Conservation (phyloP, 148 eudicot genomes). For the Agrostemma githago region DNA sequence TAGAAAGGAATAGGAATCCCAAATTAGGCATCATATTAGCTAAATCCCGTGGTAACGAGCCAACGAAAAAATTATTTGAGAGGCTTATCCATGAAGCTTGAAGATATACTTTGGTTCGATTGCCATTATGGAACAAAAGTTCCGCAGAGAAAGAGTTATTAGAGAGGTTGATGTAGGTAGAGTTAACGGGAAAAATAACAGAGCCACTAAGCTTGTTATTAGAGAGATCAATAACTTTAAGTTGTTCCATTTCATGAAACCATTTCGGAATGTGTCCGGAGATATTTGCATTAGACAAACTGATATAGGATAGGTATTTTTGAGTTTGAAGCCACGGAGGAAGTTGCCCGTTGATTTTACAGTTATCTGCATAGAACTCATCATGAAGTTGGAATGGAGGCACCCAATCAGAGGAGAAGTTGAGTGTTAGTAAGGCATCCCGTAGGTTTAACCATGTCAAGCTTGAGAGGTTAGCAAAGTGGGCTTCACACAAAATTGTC, state of each 20-base stretch:
- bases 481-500: no score
- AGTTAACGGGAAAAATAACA: no score
- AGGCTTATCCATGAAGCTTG: background rate
- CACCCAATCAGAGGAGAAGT: no score
- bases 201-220: no score
- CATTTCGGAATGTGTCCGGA: slow-evolving; percentile 21
- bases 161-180: no score
- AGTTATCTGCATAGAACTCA: background rate
- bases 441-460: no score
- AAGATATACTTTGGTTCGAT: background rate
- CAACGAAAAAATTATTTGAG: background rate
- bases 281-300: slow-evolving; percentile 10
- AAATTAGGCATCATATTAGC: background rate
- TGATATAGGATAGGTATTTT: background rate
- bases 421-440: no score
- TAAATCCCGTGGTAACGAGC: background rate
- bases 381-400: slow-evolving; percentile 14
- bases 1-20: background rate
- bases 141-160: no score
- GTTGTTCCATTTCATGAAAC: slow-evolving; percentile 6
- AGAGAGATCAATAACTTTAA: no score
- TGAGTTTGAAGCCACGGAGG: slow-evolving; percentile 28
- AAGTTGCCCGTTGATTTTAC: slow-evolving; percentile 14
- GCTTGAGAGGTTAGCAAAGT: no score
- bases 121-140: no score